phyloP scores from a whole-genome alignment of 495 filamentous ascomycete genomes.

The Acidiella bohemica region DNA sequence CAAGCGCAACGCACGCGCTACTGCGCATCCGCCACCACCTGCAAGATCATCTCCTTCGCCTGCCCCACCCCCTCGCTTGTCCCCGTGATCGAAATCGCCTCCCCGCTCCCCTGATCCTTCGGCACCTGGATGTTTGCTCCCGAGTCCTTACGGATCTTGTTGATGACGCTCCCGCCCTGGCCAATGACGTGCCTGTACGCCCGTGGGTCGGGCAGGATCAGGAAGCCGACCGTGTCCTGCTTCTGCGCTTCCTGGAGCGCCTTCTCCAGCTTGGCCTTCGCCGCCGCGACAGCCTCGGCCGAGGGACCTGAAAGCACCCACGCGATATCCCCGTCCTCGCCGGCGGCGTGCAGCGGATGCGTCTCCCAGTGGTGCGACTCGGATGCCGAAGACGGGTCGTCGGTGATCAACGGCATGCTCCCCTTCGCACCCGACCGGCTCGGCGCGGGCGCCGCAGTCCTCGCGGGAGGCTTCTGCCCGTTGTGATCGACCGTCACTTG shows the following conservation, averaged over 20 bases:
- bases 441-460: slow-evolving; percentile 38
- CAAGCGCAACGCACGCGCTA: too few species aligned
- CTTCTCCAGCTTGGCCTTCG: slow-evolving; percentile 53
- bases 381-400: slow-evolving; percentile 46
- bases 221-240: slow-evolving; percentile 64
- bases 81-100: slow-evolving; percentile 82
- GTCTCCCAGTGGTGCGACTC: slow-evolving; percentile 70
- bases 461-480: slow-evolving; percentile 58
- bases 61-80: slow-evolving; percentile 67
- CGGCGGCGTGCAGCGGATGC: slow-evolving; percentile 39
- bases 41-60: slow-evolving; percentile 77
- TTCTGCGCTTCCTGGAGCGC: slow-evolving; percentile 59
- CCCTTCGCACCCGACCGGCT: slow-evolving; percentile 38
- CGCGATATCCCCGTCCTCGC: slow-evolving; percentile 57
- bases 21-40: slow-evolving; percentile 25
- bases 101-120: slow-evolving; percentile 56
- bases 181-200: slow-evolving; percentile 87
- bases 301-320: slow-evolving; percentile 75
- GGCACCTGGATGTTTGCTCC: slow-evolving; percentile 88
- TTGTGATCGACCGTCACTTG: slow-evolving; percentile 82
- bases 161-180: slow-evolving; percentile 78
- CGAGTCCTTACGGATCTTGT: slow-evolving; percentile 79
- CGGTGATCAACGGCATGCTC: slow-evolving; percentile 75
- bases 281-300: slow-evolving; percentile 59
- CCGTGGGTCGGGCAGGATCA: slow-evolving; percentile 76